These are phyloP conservation scores for Petunia secreta DNA, from an alignment of 257 asterid genomes.

Conservation along the genomic window DNA sequence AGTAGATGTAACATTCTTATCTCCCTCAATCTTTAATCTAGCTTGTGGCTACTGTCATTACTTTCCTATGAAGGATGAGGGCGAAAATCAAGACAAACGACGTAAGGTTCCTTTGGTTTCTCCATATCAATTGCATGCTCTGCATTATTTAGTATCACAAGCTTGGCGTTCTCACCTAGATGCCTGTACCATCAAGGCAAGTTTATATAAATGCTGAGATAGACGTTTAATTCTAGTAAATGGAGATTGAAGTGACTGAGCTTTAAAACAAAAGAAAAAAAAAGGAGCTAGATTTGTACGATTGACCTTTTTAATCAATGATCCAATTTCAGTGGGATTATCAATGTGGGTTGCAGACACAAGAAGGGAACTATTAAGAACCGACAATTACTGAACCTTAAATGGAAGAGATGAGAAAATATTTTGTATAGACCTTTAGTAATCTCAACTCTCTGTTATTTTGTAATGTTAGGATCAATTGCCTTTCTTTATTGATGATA, in stretches of 20 bases:
- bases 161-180: constrained; percentile 60
- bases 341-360: constrained; percentile 62
- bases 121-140: constrained; percentile 85
- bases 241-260: not conserved
- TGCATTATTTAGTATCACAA: constrained; percentile 65
- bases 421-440: constrained; percentile 51
- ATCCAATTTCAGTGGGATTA: constrained; percentile 70
- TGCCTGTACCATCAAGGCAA: constrained; percentile 49
- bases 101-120: constrained; percentile 66
- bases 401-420: not conserved
- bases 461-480: constrained; percentile 62
- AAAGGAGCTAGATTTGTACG: not conserved
- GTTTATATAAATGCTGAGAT: not conserved
- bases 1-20: not conserved
- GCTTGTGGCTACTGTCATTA: constrained; percentile 43
- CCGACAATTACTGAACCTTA: not conserved
- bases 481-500: constrained; percentile 62
- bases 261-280: not conserved
- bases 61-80: constrained; percentile 35
- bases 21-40: constrained; percentile 37
- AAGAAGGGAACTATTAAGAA: constrained; percentile 17
- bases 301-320: constrained; percentile 65
- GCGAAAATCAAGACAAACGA: constrained; percentile 48
- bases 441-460: constrained; percentile 64
- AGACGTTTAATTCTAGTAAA: not conserved